Evolutionary conservation across 352 stramenopile species (phyloP).

Genomic region (Phytophthora litchii): DNA sequence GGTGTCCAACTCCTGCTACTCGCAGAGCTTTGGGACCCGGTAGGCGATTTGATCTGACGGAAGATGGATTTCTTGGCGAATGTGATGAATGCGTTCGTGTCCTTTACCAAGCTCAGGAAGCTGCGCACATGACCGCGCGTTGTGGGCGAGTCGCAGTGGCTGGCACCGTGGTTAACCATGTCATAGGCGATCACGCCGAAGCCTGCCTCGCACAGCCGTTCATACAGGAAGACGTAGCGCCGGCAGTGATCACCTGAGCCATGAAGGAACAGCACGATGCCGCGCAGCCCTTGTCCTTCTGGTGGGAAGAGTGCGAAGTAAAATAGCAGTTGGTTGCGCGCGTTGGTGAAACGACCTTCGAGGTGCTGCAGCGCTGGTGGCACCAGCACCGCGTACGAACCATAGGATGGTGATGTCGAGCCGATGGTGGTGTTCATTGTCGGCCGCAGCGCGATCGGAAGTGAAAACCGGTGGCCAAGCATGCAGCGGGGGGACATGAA

Average conservation of each 20-base stretch:
- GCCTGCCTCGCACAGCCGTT: slow-evolving; percentile 38
- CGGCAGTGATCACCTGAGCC: slow-evolving; percentile 46
- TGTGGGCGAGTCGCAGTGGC: slow-evolving; percentile 33
- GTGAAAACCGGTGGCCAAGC: slow-evolving; percentile 5
- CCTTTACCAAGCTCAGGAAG: slow-evolving; percentile 47
- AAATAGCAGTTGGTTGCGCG: slow-evolving; percentile 38
- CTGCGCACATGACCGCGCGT: slow-evolving; percentile 35
- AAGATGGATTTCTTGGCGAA: slow-evolving; percentile 41
- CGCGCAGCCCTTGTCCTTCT: slow-evolving; percentile 16
- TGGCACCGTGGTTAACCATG: slow-evolving; percentile 47
- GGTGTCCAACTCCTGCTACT: slow-evolving; percentile 3
- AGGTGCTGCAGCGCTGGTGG: slow-evolving; percentile 28
- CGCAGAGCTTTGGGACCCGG: background rate
- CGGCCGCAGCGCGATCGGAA: background rate
- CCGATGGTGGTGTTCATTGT: slow-evolving; percentile 1
- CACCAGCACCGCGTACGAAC: slow-evolving; percentile 24
- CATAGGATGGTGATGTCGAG: slow-evolving; percentile 14
- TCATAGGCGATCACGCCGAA: slow-evolving; percentile 53
- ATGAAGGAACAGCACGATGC: slow-evolving; percentile 52
- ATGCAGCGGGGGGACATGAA: slow-evolving; percentile 7
- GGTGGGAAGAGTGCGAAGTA: slow-evolving; percentile 44
- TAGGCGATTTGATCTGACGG: slow-evolving; percentile 21
- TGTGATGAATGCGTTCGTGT: slow-evolving; percentile 44
- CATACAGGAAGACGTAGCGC: slow-evolving; percentile 46
- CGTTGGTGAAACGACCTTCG: slow-evolving; percentile 42